These are phyloP conservation scores for Cryptosporidium canis DNA, from an alignment of 169 alveolate genomes.

Conservation along the genomic window DNA sequence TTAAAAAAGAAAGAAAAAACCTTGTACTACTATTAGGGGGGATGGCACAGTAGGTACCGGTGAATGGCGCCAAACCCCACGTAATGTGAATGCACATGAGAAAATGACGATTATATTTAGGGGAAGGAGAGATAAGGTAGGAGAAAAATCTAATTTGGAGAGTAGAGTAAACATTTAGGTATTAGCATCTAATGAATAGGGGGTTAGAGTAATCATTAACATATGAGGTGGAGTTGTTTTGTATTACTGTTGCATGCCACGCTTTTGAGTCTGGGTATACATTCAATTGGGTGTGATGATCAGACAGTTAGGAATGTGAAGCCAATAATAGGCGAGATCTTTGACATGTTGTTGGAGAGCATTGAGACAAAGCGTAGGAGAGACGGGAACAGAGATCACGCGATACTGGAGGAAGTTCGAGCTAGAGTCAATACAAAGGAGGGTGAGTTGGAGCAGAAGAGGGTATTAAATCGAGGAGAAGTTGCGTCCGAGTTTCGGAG, in stretches of 20 bases:
- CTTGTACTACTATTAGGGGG: too few relatives aligned
- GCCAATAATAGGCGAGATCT: constrained; percentile 35
- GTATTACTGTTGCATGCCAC: not conserved
- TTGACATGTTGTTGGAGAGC: constrained; percentile 46
- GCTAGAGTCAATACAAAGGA: not conserved
- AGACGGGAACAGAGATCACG: not conserved
- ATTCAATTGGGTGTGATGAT: not conserved
- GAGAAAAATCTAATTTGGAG: too few relatives aligned
- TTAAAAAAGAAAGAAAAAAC: too few relatives aligned
- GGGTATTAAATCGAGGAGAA: not conserved
- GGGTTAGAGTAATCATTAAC: too few relatives aligned
- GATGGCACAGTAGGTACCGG: too few relatives aligned
- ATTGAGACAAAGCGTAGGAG: not conserved
- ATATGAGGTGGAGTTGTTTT: too few relatives aligned
- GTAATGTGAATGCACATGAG: not conserved
- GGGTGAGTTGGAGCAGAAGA: not conserved
- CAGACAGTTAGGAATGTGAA: not conserved
- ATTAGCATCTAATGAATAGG: not conserved
- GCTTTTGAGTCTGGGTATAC: not conserved
- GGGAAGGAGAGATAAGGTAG: too few relatives aligned
- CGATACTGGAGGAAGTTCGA: not conserved
- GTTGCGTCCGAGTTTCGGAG: too few relatives aligned
- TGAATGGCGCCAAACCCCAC: constrained; percentile 4
- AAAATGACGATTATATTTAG: not conserved
- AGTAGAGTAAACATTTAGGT: too few relatives aligned